Base-by-base conservation (phyloP, 2,329 filamentous ascomycete genomes). In the Cladophialophora chaetospira region DNA sequence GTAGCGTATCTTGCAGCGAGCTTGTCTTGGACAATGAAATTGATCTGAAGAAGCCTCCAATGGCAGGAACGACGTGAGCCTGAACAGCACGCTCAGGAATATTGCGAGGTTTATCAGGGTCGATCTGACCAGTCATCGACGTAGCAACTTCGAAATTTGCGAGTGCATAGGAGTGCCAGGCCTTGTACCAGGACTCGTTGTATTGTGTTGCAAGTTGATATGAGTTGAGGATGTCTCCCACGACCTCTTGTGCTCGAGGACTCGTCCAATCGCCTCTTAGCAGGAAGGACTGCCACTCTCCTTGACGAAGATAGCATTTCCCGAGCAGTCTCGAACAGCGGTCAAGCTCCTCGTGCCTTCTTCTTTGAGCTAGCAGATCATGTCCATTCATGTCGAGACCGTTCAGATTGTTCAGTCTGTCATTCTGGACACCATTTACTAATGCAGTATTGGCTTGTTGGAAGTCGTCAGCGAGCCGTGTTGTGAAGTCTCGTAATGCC, bases 81-180 rank as follows among this genome's bases (percentile, higher is more conserved):
- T 86, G 83, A 55, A 88, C 88, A 35, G 85, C 75, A 55, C 79
- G 75, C 25, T 79, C 75, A 13, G 74, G 57, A 45, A 68, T 65
- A 23, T 65, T 68, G 33, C 61, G 59, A 10, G 57, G 58, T 40
- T 70, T 76, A 60, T 83, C 81, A 43, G 83, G 80, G 62, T 88
- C 88, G 13, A 81, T 81, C 55, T 85, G 82, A 19, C 87, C 81
- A 6, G 87, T 84, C 55, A 94, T 78, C 0, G 88, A 85, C 66
- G 94, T 96, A 33, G 97, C 92, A 55, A 99, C 94, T 74, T 99
- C 93, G 68, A 99, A 99, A 73, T 99, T 99, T 52, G 94, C 93
- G 61, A 99, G 75, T 9, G 94, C 95, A 93, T 94, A 99, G 0
- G 94, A 89, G 73, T 99, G 94, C 94, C 94, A 99, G 5, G 95